Base-by-base conservation (phyloP, 2,329 filamentous ascomycete species). In the Trichoderma endophyticum region DNA sequence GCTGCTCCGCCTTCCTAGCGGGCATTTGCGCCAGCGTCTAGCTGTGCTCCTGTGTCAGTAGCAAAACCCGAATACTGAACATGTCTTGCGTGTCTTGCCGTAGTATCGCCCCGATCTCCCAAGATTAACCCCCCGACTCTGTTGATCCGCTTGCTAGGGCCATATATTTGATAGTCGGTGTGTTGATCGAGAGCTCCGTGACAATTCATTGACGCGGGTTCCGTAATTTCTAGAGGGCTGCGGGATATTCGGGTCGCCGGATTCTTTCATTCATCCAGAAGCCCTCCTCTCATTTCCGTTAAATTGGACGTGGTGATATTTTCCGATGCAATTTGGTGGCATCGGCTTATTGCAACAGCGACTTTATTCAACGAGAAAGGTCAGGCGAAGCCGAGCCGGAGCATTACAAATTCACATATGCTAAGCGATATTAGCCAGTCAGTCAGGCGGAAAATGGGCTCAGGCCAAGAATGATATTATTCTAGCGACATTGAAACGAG, bases 371-470 rank as follows among this genome's bases (percentile, higher is more conserved):
- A 36, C 15, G 28, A 9, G 15, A 30, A 61, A 3, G 18, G 3
- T 26, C 54, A 32, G 28, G 57, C 57, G 39, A 48, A 26, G 39
- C 56, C 54, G 24, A 28, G 66, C 8, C 7, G 14, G 24, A 15
- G n/a, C 2, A 69, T 69, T 51, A 69, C 56, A 61, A 69, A 69
- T 61, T 51, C 28, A 32, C n/a, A 34, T 21, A 4, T 26, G 8
- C 18, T 62, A 69, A 69, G 66, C 66, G 66, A 69, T n/a, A 69
- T 69, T 69, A 21, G n/a, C 24, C 36, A 8, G 39, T 14, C 18
- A 51, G 43, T 48, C 30, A 11, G 18, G 18, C 18, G n/a, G 56
- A 54, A 4, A 36, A 61, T 36, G 26, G n/a, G 26, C 12, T 21
- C 12, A 7, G 21, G 56, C 24, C 39, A 18, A 24, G n/a, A 24